Evolutionary conservation across 2,329 filamentous ascomycete genomes (phyloP).

Genomic region (Emmonsia crescens): DNA sequence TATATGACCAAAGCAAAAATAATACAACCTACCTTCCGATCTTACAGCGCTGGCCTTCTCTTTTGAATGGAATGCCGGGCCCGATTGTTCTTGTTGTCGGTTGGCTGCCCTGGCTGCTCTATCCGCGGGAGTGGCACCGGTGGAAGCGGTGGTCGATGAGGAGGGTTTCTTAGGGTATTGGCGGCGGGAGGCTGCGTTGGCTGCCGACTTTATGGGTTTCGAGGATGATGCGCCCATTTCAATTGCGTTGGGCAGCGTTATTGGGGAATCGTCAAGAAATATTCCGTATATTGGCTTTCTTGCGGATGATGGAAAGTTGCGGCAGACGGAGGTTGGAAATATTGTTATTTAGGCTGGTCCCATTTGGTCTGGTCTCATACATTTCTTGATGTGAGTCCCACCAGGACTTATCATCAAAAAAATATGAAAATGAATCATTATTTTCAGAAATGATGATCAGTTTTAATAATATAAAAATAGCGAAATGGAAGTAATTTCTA

Average conservation of each 20-base stretch:
- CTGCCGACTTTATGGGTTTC: slow-evolving; percentile 43
- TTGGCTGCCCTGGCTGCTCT: slow-evolving; percentile 1
- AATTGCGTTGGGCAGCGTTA: neutral
- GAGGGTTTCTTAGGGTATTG: slow-evolving; percentile 45
- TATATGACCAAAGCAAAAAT: neutral
- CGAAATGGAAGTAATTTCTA: no score
- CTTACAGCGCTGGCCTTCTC: slow-evolving; percentile 24
- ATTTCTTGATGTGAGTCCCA: no score
- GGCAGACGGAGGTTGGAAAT: neutral
- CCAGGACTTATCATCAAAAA: no score
- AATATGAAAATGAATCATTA: no score
- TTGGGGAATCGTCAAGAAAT: neutral
- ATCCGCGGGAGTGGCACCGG: slow-evolving; percentile 26
- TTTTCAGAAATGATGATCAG: no score
- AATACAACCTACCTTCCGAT: slow-evolving; percentile 23
- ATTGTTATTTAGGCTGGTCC: no score
- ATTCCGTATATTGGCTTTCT: neutral
- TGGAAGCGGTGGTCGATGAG: slow-evolving; percentile 15
- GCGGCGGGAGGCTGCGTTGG: slow-evolving; percentile 39
- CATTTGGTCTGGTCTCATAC: no score
- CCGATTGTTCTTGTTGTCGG: slow-evolving; percentile 7
- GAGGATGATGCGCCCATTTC: slow-evolving; percentile 50
- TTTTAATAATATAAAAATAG: no score
- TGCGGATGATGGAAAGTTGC: neutral
- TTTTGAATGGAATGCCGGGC: slow-evolving; percentile 26